Percentiles rank a stretch among this genome's conserved stretches.
Conservation (phyloP, 345 rosid species). For the Hibiscus tridactylites region DNA sequence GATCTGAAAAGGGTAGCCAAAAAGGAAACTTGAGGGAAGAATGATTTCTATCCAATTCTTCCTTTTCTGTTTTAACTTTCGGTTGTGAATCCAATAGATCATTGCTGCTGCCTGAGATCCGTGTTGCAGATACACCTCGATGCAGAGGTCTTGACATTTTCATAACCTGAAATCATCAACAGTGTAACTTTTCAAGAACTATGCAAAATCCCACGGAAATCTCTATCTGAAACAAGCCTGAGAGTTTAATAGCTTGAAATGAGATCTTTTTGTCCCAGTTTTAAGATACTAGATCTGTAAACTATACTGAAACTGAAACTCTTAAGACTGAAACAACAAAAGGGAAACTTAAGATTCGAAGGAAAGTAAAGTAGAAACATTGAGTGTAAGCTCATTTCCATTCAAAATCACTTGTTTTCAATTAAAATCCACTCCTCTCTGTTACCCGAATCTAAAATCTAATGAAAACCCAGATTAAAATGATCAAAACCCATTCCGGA, state of each 20-base stretch:
- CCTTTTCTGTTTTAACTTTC: slow-evolving; percentile 68
- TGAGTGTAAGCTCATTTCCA: slow-evolving; percentile 13
- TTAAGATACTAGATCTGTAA: slow-evolving; percentile 26
- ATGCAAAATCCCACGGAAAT: background rate
- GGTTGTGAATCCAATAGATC: slow-evolving; percentile 67
- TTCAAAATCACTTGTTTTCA: slow-evolving; percentile 3
- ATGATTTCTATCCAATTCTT: slow-evolving; percentile 44
- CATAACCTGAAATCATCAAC: slow-evolving; percentile 26
- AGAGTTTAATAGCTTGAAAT: background rate
- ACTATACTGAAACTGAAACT: slow-evolving; percentile 4
- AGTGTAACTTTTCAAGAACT: background rate
- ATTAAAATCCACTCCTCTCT: slow-evolving; percentile 8
- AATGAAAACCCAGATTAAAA: slow-evolving; percentile 21
- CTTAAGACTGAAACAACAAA: slow-evolving; percentile 8
- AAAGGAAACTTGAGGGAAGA: slow-evolving; percentile 59
- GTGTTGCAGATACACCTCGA: slow-evolving; percentile 52
- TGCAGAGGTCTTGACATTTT: slow-evolving; percentile 76
- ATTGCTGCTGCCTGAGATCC: slow-evolving; percentile 54
- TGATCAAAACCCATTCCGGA: slow-evolving; percentile 7
- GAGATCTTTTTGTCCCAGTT: slow-evolving; percentile 5
- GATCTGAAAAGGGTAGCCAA: slow-evolving; percentile 36
- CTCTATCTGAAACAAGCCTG: background rate
- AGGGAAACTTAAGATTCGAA: background rate
- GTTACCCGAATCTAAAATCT: slow-evolving; percentile 17
- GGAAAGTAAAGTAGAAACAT: slow-evolving; percentile 11